A percentile compares a stretch with the other conserved stretches of the same genome.
Conservation (phyloP, 208 protist genomes). For the Wallacemonas collosoma region DNA sequence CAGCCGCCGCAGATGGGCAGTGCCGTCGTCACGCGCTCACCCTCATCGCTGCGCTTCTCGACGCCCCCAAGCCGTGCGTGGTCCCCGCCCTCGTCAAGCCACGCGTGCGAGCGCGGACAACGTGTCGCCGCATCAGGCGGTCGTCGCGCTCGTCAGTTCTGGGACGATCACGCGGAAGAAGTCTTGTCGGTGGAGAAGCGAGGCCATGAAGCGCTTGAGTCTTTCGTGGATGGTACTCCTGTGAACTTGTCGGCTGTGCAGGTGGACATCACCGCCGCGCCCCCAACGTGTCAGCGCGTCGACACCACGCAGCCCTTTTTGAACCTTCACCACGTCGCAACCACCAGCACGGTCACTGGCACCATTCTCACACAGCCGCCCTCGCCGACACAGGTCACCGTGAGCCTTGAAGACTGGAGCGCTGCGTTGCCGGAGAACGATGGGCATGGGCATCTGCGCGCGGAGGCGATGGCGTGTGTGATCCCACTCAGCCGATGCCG, state of each 20-base stretch:
- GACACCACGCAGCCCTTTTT: neutral
- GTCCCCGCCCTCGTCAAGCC: slow-evolving; percentile 9
- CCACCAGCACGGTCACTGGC: neutral
- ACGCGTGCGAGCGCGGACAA: neutral
- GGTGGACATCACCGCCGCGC: too few species aligned
- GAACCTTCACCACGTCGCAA: neutral
- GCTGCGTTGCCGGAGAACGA: neutral
- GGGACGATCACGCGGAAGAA: too few species aligned
- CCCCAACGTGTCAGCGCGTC: neutral
- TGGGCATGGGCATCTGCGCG: neutral
- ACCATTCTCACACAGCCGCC: slow-evolving; percentile 1
- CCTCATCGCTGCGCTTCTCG: slow-evolving; percentile 17
- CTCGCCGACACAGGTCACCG: neutral
- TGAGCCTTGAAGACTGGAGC: neutral
- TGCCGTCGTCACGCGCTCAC: slow-evolving; percentile 3
- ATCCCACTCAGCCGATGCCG: neutral
- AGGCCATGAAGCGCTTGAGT: too few species aligned
- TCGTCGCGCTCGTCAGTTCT: too few species aligned
- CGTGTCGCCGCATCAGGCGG: neutral
- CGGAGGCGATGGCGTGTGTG: neutral
- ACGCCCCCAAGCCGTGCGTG: neutral
- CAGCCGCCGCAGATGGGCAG: neutral
- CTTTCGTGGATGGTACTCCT: too few species aligned
- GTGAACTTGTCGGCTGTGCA: too few species aligned
- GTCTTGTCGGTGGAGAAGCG: too few species aligned